Evolutionary conservation across 73 alveolate genomes (phyloP), one percentile per base, ranked within the genome.

Genomic region (Effrenium voratum): DNA sequence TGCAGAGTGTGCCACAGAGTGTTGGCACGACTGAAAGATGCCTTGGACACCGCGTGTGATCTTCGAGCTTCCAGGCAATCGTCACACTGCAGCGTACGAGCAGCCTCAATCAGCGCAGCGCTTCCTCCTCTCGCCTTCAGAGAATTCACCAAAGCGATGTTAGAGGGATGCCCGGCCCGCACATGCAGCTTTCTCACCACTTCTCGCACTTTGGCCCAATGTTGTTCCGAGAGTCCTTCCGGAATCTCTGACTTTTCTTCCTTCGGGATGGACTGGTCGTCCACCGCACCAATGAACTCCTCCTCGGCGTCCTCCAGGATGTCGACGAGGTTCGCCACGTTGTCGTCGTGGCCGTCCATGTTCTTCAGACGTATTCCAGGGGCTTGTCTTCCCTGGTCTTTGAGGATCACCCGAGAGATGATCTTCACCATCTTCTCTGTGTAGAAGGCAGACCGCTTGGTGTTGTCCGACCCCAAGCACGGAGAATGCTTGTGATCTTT

Each of bases 1-100:
- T 86, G 94, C 15, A 86, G n/a, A 15, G 94, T 86, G 40, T 86
- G 94, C 94, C 94, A 86, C n/a, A 86, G 68, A 5, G 24, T 22
- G 1, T 57, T 38, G 5, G 70, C 0, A 22, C 49, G 41, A 30
- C 41, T 36, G 1, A 86, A 45, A 12, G 83, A 34, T 66, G 28
- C 47, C 32, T 57, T 30, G 38, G 12, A 2, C 26, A 59, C 83
- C 0, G 94, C 83, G 38, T 19, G 32, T 10, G 81, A 45, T 13
- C 55, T 13, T 8, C 19, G n/a, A 2, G 57, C 40, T 40, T 86
- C 82, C 4, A 40, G 59, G 22, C 94, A 86, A 0, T 36, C 76
- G 24, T 86, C 94, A 28, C 94, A 86, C 22, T 6, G 46, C 30
- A 19, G 66, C 0, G 57, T n/a, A 34, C 2, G 24, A 8, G 94